Percentiles rank a stretch among this genome's conserved stretches.
phyloP scores from a whole-genome alignment of 1,284 basidiomycete genomes.

The Ceratobasidium sp. region DNA sequence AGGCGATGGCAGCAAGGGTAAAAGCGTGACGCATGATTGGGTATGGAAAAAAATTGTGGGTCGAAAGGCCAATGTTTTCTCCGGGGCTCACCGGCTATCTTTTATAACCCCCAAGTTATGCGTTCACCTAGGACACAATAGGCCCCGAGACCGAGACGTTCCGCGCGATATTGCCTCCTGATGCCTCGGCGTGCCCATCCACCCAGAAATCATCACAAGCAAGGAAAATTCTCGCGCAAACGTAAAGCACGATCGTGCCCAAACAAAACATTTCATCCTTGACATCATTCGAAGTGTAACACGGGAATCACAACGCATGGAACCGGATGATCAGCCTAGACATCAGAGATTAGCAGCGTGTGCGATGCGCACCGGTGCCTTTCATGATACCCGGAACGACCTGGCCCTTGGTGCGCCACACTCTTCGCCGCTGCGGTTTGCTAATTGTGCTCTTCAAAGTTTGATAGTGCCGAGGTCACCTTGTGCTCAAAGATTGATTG shows the following conservation, averaged over 20 bases:
- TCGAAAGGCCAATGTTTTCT: background rate
- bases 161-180: background rate
- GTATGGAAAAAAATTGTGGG: background rate
- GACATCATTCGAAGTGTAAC: no score
- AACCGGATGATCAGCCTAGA: no score
- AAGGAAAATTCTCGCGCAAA: background rate
- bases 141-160: background rate
- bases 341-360: no score
- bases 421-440: no score
- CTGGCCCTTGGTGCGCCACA: no score
- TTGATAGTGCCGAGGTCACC: no score
- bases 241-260: background rate
- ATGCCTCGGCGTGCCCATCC: background rate
- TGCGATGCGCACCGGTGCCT: no score
- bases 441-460: no score
- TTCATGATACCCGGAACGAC: no score
- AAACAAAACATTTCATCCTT: background rate
- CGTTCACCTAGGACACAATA: background rate
- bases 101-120: slow-evolving; percentile 6
- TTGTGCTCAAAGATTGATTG: no score
- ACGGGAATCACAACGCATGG: no score
- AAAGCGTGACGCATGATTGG: background rate
- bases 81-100: background rate
- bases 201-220: slow-evolving; percentile 2
- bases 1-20: background rate